phyloP scores from a whole-genome alignment of 371 early-diverging fungal species.

The Mortierella polycephala region DNA sequence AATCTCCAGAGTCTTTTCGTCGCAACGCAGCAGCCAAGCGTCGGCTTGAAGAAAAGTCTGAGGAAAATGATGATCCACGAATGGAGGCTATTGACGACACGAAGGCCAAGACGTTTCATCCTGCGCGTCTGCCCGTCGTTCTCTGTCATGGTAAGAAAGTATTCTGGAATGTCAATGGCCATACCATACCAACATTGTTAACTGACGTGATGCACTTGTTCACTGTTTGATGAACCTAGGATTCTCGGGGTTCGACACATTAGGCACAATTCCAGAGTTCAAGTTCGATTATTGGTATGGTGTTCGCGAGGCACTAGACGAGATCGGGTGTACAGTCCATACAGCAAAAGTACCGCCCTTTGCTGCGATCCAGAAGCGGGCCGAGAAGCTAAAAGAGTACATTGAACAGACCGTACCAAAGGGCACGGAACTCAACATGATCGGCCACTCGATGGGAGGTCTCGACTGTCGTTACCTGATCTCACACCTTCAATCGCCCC shows the following conservation, averaged over 20 bases:
- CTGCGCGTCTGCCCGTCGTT: slow-evolving; percentile 85
- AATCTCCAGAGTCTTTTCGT: not conserved
- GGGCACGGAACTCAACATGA: slow-evolving; percentile 61
- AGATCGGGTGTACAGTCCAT: slow-evolving; percentile 82
- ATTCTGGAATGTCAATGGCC: not conserved
- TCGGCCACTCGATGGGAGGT: slow-evolving; percentile 77
- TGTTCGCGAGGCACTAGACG: slow-evolving; percentile 81
- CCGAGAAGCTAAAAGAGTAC: slow-evolving; percentile 74
- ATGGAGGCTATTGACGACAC: slow-evolving; percentile 61
- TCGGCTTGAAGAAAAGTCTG: not conserved
- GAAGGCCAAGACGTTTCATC: slow-evolving; percentile 58
- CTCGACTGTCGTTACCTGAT: slow-evolving; percentile 89
- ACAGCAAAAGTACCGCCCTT: slow-evolving; percentile 81
- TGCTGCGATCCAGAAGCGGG: slow-evolving; percentile 82
- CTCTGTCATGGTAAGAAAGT: slow-evolving; percentile 81
- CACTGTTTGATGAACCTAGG: slow-evolving; percentile 17
- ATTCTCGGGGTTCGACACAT: slow-evolving; percentile 70
- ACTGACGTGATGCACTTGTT: not conserved
- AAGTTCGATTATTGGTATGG: slow-evolving; percentile 93
- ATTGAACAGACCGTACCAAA: slow-evolving; percentile 64
- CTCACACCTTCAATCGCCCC: slow-evolving; percentile 73
- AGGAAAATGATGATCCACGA: slow-evolving; percentile 14
- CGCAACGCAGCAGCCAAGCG: slow-evolving; percentile 15
- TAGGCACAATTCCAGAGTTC: slow-evolving; percentile 69
- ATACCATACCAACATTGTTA: no score